Conservation (phyloP, 2,329 filamentous ascomycete genomes). For the Aspergillus chevalieri region DNA sequence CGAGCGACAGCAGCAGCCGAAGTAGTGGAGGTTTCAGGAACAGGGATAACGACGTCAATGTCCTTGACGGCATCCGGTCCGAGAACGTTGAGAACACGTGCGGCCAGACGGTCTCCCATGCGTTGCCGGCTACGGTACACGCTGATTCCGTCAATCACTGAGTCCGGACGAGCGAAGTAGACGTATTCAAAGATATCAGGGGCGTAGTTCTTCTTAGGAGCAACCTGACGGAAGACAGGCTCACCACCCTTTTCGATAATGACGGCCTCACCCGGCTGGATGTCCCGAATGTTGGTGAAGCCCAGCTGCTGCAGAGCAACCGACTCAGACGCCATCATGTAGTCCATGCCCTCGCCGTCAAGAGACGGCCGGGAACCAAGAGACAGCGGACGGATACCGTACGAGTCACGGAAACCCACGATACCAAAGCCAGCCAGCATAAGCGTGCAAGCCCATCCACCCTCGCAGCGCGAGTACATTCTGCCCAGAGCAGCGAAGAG, state of each 20-base stretch:
- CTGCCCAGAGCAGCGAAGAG: slow-evolving; percentile 65
- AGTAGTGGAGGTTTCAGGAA: slow-evolving; percentile 77
- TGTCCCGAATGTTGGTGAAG: slow-evolving; percentile 68
- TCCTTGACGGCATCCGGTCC: slow-evolving; percentile 64
- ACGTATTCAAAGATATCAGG: slow-evolving; percentile 86
- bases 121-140: slow-evolving; percentile 77
- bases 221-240: slow-evolving; percentile 71
- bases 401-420: slow-evolving; percentile 70
- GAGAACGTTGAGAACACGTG: slow-evolving; percentile 62
- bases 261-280: slow-evolving; percentile 76
- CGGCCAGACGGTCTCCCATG: slow-evolving; percentile 77
- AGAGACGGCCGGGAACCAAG: slow-evolving; percentile 67
- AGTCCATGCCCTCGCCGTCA: slow-evolving; percentile 64
- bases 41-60: slow-evolving; percentile 75
- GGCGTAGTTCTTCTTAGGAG: slow-evolving; percentile 61
- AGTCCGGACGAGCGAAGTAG: slow-evolving; percentile 80
- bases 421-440: slow-evolving; percentile 79
- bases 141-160: slow-evolving; percentile 78
- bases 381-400: slow-evolving; percentile 77
- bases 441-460: slow-evolving; percentile 72
- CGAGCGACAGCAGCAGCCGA: slow-evolving; percentile 72
- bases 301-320: slow-evolving; percentile 77
- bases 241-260: slow-evolving; percentile 72
- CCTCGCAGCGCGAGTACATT: slow-evolving; percentile 67
- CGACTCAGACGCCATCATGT: slow-evolving; percentile 87